Evolutionary conservation across 139 green algal genomes (phyloP).

Genomic region (Ostreobium quekettii): DNA sequence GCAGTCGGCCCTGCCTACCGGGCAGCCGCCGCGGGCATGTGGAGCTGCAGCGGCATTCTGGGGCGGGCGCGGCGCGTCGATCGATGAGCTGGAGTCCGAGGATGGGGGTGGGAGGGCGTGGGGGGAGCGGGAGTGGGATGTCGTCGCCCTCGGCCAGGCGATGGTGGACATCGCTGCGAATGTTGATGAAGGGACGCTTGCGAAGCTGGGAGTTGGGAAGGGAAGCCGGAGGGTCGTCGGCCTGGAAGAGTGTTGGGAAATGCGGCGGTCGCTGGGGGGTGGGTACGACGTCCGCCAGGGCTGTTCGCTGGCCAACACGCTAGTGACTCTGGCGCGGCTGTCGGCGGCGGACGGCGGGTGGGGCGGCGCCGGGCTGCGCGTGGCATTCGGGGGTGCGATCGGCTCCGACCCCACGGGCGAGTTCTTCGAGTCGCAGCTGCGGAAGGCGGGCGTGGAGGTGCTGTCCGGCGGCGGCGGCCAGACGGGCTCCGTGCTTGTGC

Average conservation of each 20-base stretch:
- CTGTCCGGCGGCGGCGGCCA: slow-evolving; percentile 24
- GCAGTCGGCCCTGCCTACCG: too few species aligned
- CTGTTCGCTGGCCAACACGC: slow-evolving; percentile 82
- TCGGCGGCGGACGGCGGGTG: slow-evolving; percentile 24
- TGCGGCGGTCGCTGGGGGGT: not conserved
- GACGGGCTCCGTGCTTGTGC: slow-evolving; percentile 79
- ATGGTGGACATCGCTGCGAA: slow-evolving; percentile 54
- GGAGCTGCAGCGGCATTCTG: too few species aligned
- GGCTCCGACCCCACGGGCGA: slow-evolving; percentile 56
- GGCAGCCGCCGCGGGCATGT: too few species aligned
- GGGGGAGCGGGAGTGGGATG: slow-evolving; percentile 23
- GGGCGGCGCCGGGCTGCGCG: slow-evolving; percentile 27
- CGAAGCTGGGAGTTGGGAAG: slow-evolving; percentile 31
- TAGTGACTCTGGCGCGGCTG: slow-evolving; percentile 70
- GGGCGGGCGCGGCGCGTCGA: too few species aligned
- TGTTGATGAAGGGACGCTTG: slow-evolving; percentile 41
- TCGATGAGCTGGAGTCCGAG: too few species aligned
- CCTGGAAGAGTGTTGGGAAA: not conserved
- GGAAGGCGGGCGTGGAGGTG: slow-evolving; percentile 50
- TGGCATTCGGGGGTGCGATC: slow-evolving; percentile 60
- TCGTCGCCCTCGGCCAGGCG: slow-evolving; percentile 48
- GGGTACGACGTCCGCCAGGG: slow-evolving; percentile 50
- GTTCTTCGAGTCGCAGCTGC: slow-evolving; percentile 65
- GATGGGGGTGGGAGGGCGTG: too few species aligned
- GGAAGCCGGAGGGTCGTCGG: slow-evolving; percentile 39